phyloP scores from a whole-genome alignment of 2,329 filamentous ascomycete species.

The Aspergillus pseudoviridinutans region DNA sequence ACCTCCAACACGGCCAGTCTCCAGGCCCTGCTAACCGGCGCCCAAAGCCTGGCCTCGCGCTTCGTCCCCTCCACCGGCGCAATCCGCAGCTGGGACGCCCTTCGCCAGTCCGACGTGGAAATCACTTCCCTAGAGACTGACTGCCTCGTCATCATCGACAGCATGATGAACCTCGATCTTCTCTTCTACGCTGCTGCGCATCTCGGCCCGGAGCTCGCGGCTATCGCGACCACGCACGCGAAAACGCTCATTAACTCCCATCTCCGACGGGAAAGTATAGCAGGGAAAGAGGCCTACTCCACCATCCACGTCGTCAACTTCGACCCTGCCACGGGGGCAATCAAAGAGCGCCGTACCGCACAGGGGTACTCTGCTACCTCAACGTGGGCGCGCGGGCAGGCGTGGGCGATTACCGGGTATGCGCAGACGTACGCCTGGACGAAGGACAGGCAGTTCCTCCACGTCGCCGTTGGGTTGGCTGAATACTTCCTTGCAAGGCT shows the following conservation, averaged over 20 bases:
- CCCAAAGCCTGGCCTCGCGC: slow-evolving; percentile 30
- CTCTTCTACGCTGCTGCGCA: slow-evolving; percentile 35
- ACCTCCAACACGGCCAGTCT: slow-evolving; percentile 20
- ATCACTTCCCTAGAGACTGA: slow-evolving; percentile 34
- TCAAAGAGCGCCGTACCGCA: slow-evolving; percentile 17
- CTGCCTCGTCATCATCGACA: slow-evolving; percentile 43
- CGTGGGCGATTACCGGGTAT: slow-evolving; percentile 26
- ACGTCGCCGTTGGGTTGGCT: slow-evolving; percentile 33
- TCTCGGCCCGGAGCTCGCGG: slow-evolving; percentile 22
- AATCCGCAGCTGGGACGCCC: slow-evolving; percentile 32
- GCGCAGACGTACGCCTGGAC: slow-evolving; percentile 42
- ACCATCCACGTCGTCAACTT: slow-evolving; percentile 22
- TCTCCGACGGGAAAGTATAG: slow-evolving; percentile 25
- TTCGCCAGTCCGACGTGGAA: slow-evolving; percentile 10
- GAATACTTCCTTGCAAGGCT: slow-evolving; percentile 36
- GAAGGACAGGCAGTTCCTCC: slow-evolving; percentile 23
- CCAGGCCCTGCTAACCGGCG: slow-evolving; percentile 10
- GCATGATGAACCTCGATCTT: slow-evolving; percentile 40
- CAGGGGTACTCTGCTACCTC: slow-evolving; percentile 20
- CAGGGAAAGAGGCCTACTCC: slow-evolving; percentile 8
- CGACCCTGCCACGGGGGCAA: slow-evolving; percentile 9
- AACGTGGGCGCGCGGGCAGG: slow-evolving; percentile 22
- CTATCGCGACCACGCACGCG: slow-evolving; percentile 39
- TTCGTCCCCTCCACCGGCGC: slow-evolving; percentile 34
- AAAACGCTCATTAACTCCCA: slow-evolving; percentile 33